Evolutionary conservation across 208 protist genomes (phyloP), one percentile per base, ranked within the genome.

Genomic region (Herpetomonas tarakana): DNA sequence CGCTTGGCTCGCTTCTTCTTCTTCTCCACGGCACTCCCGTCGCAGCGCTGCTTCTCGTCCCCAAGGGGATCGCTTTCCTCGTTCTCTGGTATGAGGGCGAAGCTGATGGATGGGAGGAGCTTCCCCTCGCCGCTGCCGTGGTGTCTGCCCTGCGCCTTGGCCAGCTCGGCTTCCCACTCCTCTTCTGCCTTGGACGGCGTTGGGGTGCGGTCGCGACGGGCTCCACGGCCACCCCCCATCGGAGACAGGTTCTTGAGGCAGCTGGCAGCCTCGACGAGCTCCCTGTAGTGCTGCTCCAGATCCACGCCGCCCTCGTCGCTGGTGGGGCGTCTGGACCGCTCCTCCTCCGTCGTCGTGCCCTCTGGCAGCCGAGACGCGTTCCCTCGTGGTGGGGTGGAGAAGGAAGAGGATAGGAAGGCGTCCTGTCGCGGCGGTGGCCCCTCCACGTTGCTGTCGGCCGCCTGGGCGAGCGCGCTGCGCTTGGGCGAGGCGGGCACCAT

Each of bases 271-370:
- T 56, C 52, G 12, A 66, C 19, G 45, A 68, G 53, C 25, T 55
- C n/a, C 22, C 58, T 31, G 38, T 53, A 68, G 27, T 55, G 52
- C 45, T 58, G 51, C 31, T 58, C 53, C 14, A 68, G 45, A 3
- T 68, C 62, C 16, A 21, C 52, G 47, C 24, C 44, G 30, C 11
- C 26, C 29, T 24, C 18, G 38, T 38, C n/a, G 55, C 55, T 24
- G 9, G 21, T 18, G 35, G 11, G 11, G 16, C 11, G 24, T 26
- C 7, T 6, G 11, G 6, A 4, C n/a, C 22, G 47, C 47, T 3
- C 24, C 47, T n/a, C n/a, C n/a, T n/a, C n/a, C n/a, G n/a, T n/a
- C n/a, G n/a, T n/a, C 35, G 35, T 41, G 35, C 35, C 35, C 14
- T 41, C 35, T 6, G 6, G 14, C 9, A 41, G 35, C 9, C 35